phyloP scores from a whole-genome alignment of 148 eudicot genomes.

The Chenopodium formosanum region DNA sequence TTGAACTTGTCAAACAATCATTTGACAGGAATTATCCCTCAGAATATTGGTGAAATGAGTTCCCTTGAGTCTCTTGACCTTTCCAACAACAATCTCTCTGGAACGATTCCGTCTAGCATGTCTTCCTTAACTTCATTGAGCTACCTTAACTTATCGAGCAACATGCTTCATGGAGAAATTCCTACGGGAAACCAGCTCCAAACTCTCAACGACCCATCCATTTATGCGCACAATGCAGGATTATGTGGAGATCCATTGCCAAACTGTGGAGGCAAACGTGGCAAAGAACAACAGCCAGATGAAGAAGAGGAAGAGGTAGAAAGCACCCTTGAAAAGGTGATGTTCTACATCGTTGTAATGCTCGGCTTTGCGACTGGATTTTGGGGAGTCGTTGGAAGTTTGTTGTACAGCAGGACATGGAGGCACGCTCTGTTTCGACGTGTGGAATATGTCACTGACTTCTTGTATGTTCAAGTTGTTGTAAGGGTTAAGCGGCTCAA shows the following conservation, averaged over 20 bases:
- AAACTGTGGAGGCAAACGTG: background rate
- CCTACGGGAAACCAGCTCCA: slow-evolving; percentile 27
- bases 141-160: slow-evolving; percentile 35
- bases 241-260: background rate
- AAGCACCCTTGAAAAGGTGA: slow-evolving; percentile 8
- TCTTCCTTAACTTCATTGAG: slow-evolving; percentile 22
- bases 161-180: slow-evolving; percentile 34
- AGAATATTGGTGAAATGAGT: too few relatives aligned
- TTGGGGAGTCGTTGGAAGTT: slow-evolving; percentile 33
- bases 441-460: background rate
- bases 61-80: too few relatives aligned
- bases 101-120: slow-evolving; percentile 32
- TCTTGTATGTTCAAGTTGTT: slow-evolving; percentile 6
- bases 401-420: background rate
- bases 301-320: background rate
- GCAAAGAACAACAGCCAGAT: background rate
- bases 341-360: slow-evolving; percentile 21
- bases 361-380: slow-evolving; percentile 35
- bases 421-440: background rate
- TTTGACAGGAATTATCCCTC: slow-evolving; percentile 19
- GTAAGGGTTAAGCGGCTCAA: background rate
- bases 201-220: slow-evolving; percentile 24
- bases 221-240: too few relatives aligned
- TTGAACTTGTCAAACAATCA: slow-evolving; percentile 28
- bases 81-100: too few relatives aligned